Conservation (phyloP, 306 rosid genomes). For the Vigna reflexopilosa region DNA sequence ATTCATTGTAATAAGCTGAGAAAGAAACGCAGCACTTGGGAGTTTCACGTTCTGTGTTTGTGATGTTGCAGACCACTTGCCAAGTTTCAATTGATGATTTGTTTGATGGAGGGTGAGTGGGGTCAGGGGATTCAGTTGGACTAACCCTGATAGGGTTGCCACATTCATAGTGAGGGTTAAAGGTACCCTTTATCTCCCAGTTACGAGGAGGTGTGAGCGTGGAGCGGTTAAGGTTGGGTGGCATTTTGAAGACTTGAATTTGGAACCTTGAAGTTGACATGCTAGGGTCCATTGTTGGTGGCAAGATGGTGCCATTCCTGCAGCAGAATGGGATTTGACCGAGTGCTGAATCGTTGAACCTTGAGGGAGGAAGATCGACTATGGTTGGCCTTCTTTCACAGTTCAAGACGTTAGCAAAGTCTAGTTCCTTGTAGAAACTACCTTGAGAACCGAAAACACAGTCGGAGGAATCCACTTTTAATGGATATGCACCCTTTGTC, state of each 20-base stretch:
- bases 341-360: slow-evolving; percentile 67
- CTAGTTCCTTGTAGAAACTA: slow-evolving; percentile 51
- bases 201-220: slow-evolving; percentile 72
- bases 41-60: slow-evolving; percentile 50
- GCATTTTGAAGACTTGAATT: slow-evolving; percentile 85
- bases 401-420: slow-evolving; percentile 73
- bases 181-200: slow-evolving; percentile 75
- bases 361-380: slow-evolving; percentile 78
- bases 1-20: slow-evolving; percentile 84
- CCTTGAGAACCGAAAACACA: slow-evolving; percentile 82
- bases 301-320: slow-evolving; percentile 89
- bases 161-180: slow-evolving; percentile 83
- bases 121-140: slow-evolving; percentile 70
- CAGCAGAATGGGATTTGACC: slow-evolving; percentile 86
- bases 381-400: slow-evolving; percentile 81
- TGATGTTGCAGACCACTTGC: slow-evolving; percentile 92
- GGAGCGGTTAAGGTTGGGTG: slow-evolving; percentile 79
- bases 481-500: slow-evolving; percentile 89
- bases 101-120: slow-evolving; percentile 61
- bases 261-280: slow-evolving; percentile 82
- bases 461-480: slow-evolving; percentile 68
- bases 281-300: slow-evolving; percentile 72
- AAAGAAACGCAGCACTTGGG: slow-evolving; percentile 94
- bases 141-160: slow-evolving; percentile 75
- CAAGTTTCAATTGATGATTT: slow-evolving; percentile 81